Evolutionary conservation across 176 grass and related monocot genomes (phyloP), one percentile per base, ranked within the genome.

Genomic region (Miscanthus lutarioriparius): DNA sequence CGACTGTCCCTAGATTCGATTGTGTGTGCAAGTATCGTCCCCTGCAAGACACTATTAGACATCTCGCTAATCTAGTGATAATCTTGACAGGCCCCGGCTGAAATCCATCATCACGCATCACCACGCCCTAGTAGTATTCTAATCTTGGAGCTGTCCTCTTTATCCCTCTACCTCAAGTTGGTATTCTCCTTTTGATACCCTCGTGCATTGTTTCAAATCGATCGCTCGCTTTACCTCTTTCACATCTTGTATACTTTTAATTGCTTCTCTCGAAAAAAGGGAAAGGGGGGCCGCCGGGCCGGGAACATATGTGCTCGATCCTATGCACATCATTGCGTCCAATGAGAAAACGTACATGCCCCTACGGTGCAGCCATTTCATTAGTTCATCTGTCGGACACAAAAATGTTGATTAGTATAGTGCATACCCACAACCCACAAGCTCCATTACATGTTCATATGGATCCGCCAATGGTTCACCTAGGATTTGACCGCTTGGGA

Each of bases 131-230:
- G 3, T 19, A 26, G n/a, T 78, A 44, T 78, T 44, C 59, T 64
- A 64, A 23, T 32, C 7, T 10, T 30, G 16, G 5, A 65, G 26
- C 26, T 43, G 1, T 32, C 71, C 22, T 25, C 75, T 63, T 63
- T 40, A 41, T 26, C 54, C 22, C 0, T 8, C 5, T 2, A 47
- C 22, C 61, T 75, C n/a, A 27, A 33, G 56, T 10, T 41, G 32
- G 12, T 43, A 14, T 63, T 63, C 36, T 64, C 76, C 79, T 81
- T 81, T 81, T 70, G 45, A 72, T 75, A 64, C 70, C 40, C 81
- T 83, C 40, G 56, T 83, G 81, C 28, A 36, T 49, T 0, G 56
- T 33, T 64, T 37, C 39, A 41, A 83, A 64, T 64, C 40, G 30
- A 49, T 75, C 20, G 39, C 39, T 30, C 26, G 1, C 70, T 74